Evolutionary conservation across 441 rosid genomes (phyloP).

Genomic region (Populus hybrid): DNA sequence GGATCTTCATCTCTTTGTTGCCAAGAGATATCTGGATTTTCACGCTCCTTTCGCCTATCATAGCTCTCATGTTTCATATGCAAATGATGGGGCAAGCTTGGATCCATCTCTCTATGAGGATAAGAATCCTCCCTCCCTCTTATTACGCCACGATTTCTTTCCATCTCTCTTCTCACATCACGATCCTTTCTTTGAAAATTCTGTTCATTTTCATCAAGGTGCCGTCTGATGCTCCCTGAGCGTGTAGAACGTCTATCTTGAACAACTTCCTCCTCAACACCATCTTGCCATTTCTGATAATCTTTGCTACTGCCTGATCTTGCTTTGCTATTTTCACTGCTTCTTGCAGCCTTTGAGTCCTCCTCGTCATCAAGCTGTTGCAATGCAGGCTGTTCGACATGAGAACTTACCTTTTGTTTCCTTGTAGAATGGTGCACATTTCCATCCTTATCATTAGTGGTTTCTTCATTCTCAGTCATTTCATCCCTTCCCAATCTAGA

Average conservation of each 20-base stretch:
- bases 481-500: constrained; percentile 51
- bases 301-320: constrained; percentile 86
- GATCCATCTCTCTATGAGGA: constrained; percentile 57
- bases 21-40: constrained; percentile 51
- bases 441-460: constrained; percentile 35
- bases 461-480: constrained; percentile 23
- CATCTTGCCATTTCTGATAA: constrained; percentile 59
- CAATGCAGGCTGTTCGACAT: constrained; percentile 33
- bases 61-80: constrained; percentile 51
- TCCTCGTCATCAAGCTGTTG: constrained; percentile 66
- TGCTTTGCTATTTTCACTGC: constrained; percentile 88
- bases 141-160: constrained; percentile 38
- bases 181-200: constrained; percentile 55
- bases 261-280: constrained; percentile 73
- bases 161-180: constrained; percentile 60
- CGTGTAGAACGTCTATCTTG: constrained; percentile 55
- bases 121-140: constrained; percentile 62
- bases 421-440: constrained; percentile 26
- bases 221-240: constrained; percentile 43
- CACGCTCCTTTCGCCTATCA: constrained; percentile 70
- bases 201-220: constrained; percentile 50
- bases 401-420: constrained; percentile 42
- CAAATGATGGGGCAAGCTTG: constrained; percentile 35
- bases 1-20: constrained; percentile 65
- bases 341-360: constrained; percentile 78